Evolutionary conservation across 768 basidiomycete species (phyloP), one percentile per base, ranked within the genome.

Genomic region (Naganishia kalamii): DNA sequence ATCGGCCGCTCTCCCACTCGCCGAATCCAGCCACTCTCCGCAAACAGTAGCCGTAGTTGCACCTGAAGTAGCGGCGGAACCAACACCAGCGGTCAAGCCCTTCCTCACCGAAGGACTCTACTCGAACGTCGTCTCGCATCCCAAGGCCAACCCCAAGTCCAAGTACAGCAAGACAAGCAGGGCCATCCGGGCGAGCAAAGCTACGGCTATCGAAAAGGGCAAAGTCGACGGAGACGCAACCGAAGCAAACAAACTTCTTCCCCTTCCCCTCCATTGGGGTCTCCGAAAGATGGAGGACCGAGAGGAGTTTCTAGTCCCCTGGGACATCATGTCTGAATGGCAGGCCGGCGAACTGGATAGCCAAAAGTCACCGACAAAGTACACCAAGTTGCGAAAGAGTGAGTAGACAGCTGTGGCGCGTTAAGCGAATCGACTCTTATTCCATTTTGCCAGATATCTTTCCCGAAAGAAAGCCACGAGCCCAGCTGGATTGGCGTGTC

Each of bases 221-320:
- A 6, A 7, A 19, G 35, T 40, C n/a, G 27, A 7, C 13, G 11
- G 54, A n/a, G 35, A 35, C 37, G 10, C 54, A 12, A 25, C 54
- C 12, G 54, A 23, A 37, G 21, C 33, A 5, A 57, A 64, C 19
- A 33, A 40, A 44, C 23, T 54, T 25, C 49, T 51, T 27, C 63
- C 63, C 23, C 51, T 64, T 40, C 63, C 63, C 37, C 49, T 64
- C 8, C 63, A 64, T 23, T 54, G 51, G 50, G 51, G 49, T 40
- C 63, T 64, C 37, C 35, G 40, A 29, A 49, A 74, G 51, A 71
- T 76, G 54, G 61, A 67, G 8, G 51, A 65, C 40, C 65, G 69
- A 33, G 65, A 65, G 23, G 73, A 76, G 11, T 78, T 78, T 44
- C 62, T 68, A 1, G 63, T 78, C 7, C 73, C 77, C 15, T 74